Evolutionary conservation across 169 alveolate genomes (phyloP).

Genomic region (Plasmodium yoelii): DNA sequence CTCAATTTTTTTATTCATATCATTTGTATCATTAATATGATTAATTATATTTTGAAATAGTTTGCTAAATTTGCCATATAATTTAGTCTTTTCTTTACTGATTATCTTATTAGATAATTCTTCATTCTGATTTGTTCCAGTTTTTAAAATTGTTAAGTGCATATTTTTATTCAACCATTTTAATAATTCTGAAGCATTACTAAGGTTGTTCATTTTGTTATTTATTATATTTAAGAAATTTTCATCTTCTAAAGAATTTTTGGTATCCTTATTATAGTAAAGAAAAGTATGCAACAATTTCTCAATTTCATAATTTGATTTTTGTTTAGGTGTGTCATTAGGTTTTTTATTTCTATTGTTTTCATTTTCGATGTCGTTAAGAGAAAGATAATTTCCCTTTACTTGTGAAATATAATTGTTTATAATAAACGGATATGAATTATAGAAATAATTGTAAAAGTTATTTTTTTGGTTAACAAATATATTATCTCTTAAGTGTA

Average conservation of each 20-base stretch:
- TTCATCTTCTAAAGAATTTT: constrained; percentile 7
- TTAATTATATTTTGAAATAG: constrained; percentile 32
- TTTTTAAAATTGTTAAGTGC: not conserved
- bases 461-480: constrained; percentile 30
- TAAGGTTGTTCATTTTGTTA: constrained; percentile 16
- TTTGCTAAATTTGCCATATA: not conserved
- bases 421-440: constrained; percentile 47
- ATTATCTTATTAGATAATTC: not conserved
- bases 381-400: not conserved
- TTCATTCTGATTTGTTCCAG: constrained; percentile 2
- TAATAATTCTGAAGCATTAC: constrained; percentile 20
- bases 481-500: constrained; percentile 39
- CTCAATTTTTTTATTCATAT: constrained; percentile 64
- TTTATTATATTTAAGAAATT: constrained; percentile 10
- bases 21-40: constrained; percentile 37
- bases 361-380: not conserved
- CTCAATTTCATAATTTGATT: constrained; percentile 6
- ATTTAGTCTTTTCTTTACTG: not conserved
- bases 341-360: not conserved
- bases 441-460: constrained; percentile 53
- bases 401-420: constrained; percentile 34
- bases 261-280: constrained; percentile 47
- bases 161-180: constrained; percentile 27
- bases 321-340: not conserved
- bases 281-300: constrained; percentile 10